Evolutionary conservation across 1,139 yeast genomes (phyloP), one percentile per base, ranked within the genome.

Genomic region (Debaryomyces nepalensis): DNA sequence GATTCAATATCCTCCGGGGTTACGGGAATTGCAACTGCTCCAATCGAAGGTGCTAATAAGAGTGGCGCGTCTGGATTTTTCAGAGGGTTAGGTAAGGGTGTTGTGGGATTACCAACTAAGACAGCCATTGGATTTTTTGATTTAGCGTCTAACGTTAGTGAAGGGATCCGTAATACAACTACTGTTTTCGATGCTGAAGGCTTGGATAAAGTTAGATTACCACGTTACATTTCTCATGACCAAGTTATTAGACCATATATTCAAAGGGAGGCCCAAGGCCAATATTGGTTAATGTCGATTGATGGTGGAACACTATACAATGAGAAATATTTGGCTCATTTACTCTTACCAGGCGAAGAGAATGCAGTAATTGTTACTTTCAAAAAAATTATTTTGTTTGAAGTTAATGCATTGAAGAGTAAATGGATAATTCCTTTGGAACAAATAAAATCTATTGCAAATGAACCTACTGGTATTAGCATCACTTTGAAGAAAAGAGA

Each of bases 41-140:
- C 99, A 2, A 76, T 88, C 45, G 86, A 87, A 57, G 99, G 98
- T 6, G 96, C 96, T 0, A 75, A 75, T 18, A 73, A 77, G 42
- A 96, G 84, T 35, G 99, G 98, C 8, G 83, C 98, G 0, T 73
- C 82, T 1, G 99, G 99, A 0, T 93, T 95, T 59, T 82, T 95
- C 66, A 88, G 82, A 59, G 99, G 99, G 0, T 62, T 95, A 7
- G 99, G 99, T 5, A 87, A 85, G 55, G 99, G 99, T n/a, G 61
- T 95, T 16, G 81, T 95, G 42, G 99, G 99, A 0, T 68, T 95
- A 29, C 99, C 99, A 0, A 90, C 99, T 0, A 95, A 95, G 65
- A 89, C 99, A 0, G 97, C 97, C 0, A 90, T 93, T 56, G 99
- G 99, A 5, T 63, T 93, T 24, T 85, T 95, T 55, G 99, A 95